phyloP scores from a whole-genome alignment of 202 grass and related monocot genomes.

The Hordeum pubiflorum region DNA sequence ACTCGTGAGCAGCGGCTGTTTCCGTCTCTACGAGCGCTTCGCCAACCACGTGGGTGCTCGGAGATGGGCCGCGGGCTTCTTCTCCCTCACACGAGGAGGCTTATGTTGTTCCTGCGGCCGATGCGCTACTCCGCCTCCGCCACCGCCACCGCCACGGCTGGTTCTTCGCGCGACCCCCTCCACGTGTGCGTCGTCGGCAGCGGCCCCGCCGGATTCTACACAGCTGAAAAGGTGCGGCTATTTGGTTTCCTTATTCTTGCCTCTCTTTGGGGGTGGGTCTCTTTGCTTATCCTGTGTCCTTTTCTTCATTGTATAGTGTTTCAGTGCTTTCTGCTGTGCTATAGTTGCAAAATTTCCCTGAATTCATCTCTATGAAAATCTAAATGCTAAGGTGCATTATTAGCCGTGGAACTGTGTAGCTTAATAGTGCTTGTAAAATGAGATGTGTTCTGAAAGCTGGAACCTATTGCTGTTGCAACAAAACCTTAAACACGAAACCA shows the following conservation, averaged over 20 bases:
- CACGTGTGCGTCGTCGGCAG: constrained; percentile 79
- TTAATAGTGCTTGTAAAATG: not conserved
- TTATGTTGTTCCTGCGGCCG: constrained; percentile 6
- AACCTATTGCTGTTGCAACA: not conserved
- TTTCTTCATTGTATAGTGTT: not conserved
- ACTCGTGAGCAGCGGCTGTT: not conserved
- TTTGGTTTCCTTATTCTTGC: not conserved
- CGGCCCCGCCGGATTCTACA: constrained; percentile 91
- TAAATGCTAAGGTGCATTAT: not conserved
- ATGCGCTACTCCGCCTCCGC: constrained; percentile 39
- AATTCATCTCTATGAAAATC: not conserved
- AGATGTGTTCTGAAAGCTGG: not conserved
- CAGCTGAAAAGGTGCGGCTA: constrained; percentile 53
- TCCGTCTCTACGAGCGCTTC: not conserved
- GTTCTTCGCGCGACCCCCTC: constrained; percentile 32
- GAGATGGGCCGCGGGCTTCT: constrained; percentile 27
- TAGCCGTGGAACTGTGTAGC: not conserved
- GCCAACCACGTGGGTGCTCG: not conserved
- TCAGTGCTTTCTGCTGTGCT: not conserved
- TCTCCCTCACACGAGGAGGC: constrained; percentile 22
- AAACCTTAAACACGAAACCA: not conserved
- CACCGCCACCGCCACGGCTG: not conserved
- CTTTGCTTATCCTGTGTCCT: not conserved
- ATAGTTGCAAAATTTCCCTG: not conserved
- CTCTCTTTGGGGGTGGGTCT: not conserved